Conservation (phyloP, 2,329 filamentous ascomycete species). For the Alternaria triticina region DNA sequence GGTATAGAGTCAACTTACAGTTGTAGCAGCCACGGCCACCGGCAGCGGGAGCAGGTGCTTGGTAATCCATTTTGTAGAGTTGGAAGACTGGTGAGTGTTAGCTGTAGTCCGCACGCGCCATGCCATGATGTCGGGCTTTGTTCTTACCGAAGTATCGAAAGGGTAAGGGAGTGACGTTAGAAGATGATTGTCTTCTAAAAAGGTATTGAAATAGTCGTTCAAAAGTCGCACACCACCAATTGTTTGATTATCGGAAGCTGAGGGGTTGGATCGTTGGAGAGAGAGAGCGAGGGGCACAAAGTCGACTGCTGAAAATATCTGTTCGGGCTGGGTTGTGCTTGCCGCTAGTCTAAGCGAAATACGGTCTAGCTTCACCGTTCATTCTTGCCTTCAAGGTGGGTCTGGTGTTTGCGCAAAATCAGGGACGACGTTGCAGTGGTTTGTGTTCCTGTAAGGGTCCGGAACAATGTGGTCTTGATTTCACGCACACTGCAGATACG, state of each 20-base stretch:
- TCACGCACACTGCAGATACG: not conserved
- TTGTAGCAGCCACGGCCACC: conserved; percentile 52
- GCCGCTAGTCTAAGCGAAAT: conserved; percentile 20
- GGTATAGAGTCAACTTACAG: conserved; percentile 39
- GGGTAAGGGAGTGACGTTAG: conserved; percentile 26
- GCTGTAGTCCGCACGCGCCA: conserved; percentile 13
- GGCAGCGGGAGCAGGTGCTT: conserved; percentile 42
- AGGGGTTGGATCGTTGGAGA: conserved; percentile 15
- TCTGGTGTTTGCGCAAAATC: conserved; percentile 7
- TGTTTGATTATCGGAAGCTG: conserved; percentile 15
- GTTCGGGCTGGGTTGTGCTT: conserved; percentile 15
- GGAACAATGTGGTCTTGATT: not conserved
- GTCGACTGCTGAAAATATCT: conserved; percentile 17
- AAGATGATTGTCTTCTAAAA: conserved; percentile 17
- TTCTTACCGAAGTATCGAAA: conserved; percentile 34
- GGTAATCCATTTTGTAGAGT: conserved; percentile 44
- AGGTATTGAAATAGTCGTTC: conserved; percentile 12
- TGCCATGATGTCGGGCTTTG: conserved; percentile 3
- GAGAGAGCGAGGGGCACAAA: conserved; percentile 19
- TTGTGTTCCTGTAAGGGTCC: not conserved
- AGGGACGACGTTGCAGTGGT: not conserved
- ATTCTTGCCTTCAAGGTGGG: conserved; percentile 8
- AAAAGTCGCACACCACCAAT: conserved; percentile 20
- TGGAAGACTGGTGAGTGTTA: conserved; percentile 32
- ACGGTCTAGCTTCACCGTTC: conserved; percentile 14